Evolutionary conservation across 352 stramenopile genomes (phyloP).

Genomic region (Pythium plurisporium): DNA sequence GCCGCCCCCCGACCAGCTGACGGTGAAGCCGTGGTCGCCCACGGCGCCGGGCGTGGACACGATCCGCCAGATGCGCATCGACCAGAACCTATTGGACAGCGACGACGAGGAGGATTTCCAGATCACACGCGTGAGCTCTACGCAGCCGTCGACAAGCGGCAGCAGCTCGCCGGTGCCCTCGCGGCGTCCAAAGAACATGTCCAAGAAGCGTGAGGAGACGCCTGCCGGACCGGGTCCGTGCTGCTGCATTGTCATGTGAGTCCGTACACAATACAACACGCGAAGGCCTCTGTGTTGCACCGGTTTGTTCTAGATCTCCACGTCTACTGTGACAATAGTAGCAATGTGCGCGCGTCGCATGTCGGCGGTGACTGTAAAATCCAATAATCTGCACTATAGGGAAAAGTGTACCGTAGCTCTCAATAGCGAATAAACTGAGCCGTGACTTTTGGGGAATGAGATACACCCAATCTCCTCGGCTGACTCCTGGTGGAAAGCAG

Average conservation of each 20-base stretch:
- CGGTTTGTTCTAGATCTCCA: not conserved
- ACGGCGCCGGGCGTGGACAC: conserved; percentile 51
- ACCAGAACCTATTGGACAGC: conserved; percentile 17
- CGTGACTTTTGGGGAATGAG: conserved; percentile 5
- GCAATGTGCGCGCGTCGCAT: conserved; percentile 14
- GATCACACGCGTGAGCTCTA: not conserved
- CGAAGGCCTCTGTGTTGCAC: not conserved
- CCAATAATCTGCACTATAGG: conserved; percentile 16
- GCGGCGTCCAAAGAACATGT: not conserved
- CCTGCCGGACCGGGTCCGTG: conserved; percentile 17
- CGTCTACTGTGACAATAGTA: not conserved
- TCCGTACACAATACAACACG: not conserved
- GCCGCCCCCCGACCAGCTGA: conserved; percentile 19
- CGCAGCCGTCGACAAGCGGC: conserved; percentile 1
- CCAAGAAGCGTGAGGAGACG: not conserved
- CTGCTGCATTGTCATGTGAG: conserved; percentile 66
- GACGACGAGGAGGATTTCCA: conserved; percentile 16
- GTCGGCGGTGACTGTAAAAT: not conserved
- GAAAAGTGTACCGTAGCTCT: not conserved
- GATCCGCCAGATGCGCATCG: conserved; percentile 65
- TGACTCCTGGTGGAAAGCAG: conserved; percentile 3
- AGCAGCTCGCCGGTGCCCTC: conserved; percentile 11
- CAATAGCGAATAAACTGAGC: not conserved
- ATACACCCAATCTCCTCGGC: not conserved
- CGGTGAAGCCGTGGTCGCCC: conserved; percentile 57